Evolutionary conservation across 768 basidiomycete genomes (phyloP).

Genomic region (Boletellus sp.): DNA sequence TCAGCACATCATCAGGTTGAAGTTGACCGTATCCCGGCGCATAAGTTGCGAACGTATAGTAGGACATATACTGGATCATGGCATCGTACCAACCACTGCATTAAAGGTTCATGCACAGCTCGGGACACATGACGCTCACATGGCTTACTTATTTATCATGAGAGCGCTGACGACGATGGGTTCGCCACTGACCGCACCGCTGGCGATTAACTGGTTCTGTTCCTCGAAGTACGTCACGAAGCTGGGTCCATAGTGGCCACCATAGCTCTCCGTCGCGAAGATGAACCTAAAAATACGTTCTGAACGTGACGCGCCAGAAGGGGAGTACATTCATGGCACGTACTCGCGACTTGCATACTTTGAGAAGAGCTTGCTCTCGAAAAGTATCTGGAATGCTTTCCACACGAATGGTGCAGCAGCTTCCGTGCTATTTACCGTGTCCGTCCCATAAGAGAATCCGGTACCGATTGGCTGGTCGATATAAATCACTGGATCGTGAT

Average conservation of each 20-base stretch:
- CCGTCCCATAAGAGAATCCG: constrained; percentile 58
- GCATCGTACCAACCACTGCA: constrained; percentile 65
- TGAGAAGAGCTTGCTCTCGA: constrained; percentile 52
- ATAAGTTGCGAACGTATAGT: constrained; percentile 54
- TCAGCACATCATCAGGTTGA: constrained; percentile 43
- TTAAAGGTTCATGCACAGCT: background rate
- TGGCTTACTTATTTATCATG: constrained; percentile 58
- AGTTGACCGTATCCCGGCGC: constrained; percentile 69
- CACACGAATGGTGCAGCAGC: constrained; percentile 57
- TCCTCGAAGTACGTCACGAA: constrained; percentile 64
- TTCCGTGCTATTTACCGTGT: constrained; percentile 48
- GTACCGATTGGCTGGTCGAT: constrained; percentile 68
- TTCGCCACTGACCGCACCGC: constrained; percentile 45
- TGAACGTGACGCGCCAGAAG: background rate
- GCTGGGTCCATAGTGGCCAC: constrained; percentile 63
- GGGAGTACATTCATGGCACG: constrained; percentile 13
- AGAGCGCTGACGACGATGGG: constrained; percentile 53
- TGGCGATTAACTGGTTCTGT: constrained; percentile 52
- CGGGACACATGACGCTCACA: background rate
- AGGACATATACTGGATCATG: constrained; percentile 58
- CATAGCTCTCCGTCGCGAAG: constrained; percentile 64
- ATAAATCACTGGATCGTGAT: constrained; percentile 51
- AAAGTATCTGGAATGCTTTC: constrained; percentile 60
- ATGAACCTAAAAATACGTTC: constrained; percentile 43
- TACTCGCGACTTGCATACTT: constrained; percentile 53